Evolutionary conservation across 1,284 basidiomycete species (phyloP).

Genomic region (Ganoderma resinaceum): DNA sequence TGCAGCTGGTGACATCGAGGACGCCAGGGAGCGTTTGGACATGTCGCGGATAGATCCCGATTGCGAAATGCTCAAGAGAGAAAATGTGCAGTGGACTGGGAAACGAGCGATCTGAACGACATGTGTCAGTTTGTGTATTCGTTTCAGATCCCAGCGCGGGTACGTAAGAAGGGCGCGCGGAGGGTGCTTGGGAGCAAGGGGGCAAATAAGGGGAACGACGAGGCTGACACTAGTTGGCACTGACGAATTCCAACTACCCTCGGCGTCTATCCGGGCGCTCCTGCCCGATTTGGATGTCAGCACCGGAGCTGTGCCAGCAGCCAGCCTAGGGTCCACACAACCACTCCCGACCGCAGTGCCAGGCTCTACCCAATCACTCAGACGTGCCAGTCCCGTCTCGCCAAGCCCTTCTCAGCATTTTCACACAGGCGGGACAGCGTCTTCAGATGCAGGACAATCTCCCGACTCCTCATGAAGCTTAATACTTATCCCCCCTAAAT

Average conservation of each 20-base stretch:
- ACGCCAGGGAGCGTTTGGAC: slow-evolving; percentile 38
- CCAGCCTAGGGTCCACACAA: not conserved
- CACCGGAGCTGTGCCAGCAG: not conserved
- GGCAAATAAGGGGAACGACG: slow-evolving; percentile 1
- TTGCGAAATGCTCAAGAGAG: slow-evolving; percentile 9
- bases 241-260: not conserved
- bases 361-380: not conserved
- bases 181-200: slow-evolving; percentile 12
- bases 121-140: slow-evolving; percentile 12
- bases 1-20: slow-evolving; percentile 31
- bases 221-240: slow-evolving; percentile 1
- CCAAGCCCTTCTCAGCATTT: not conserved
- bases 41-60: slow-evolving; percentile 24
- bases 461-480: slow-evolving; percentile 18
- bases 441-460: slow-evolving; percentile 7
- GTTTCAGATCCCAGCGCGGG: not conserved
- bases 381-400: not conserved
- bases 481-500: slow-evolving; percentile 26
- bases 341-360: not conserved
- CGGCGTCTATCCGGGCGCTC: slow-evolving; percentile 8
- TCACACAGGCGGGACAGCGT: not conserved
- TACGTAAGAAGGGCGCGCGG: slow-evolving; percentile 1
- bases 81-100: not conserved
- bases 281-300: slow-evolving; percentile 2
- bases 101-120: slow-evolving; percentile 9